Percentiles rank a stretch among this genome's conserved stretches.
Conservation (phyloP, 352 stramenopile species). For the Phytophthora boehmeriae region DNA sequence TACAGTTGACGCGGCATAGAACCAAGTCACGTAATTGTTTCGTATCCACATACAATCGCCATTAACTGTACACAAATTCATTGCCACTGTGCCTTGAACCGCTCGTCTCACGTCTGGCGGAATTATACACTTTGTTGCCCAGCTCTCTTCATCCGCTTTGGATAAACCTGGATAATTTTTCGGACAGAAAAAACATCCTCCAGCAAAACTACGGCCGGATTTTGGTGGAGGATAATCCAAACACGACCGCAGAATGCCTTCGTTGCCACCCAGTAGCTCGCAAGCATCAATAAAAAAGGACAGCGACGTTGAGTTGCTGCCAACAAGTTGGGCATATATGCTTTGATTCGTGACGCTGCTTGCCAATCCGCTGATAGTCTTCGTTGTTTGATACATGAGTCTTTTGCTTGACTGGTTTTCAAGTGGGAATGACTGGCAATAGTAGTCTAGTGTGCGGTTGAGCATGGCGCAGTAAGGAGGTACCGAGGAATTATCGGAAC, state of each 20-base stretch:
- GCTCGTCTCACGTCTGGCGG: conserved; percentile 16
- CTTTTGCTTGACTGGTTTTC: conserved; percentile 32
- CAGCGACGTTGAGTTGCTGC: conserved; percentile 29
- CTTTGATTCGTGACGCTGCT: conserved; percentile 14
- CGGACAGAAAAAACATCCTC: conserved; percentile 49
- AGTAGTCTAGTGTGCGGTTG: conserved; percentile 50
- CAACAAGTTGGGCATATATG: conserved; percentile 9
- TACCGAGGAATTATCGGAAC: background rate
- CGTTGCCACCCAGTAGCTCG: conserved; percentile 45
- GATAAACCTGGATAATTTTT: conserved; percentile 22
- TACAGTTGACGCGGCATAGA: conserved; percentile 43
- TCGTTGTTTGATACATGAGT: conserved; percentile 40
- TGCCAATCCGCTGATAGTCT: conserved; percentile 20
- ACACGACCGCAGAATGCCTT: conserved; percentile 54
- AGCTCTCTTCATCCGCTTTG: conserved; percentile 6
- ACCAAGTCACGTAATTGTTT: conserved; percentile 18
- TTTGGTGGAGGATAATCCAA: conserved; percentile 20
- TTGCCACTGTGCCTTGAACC: conserved; percentile 42
- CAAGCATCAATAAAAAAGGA: conserved; percentile 64
- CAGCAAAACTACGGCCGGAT: background rate
- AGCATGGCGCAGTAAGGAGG: conserved; percentile 51
- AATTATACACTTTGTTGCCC: conserved; percentile 27
- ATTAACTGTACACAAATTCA: conserved; percentile 52
- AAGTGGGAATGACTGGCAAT: conserved; percentile 57
- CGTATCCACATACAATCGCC: conserved; percentile 39